These are phyloP conservation scores for Amniculicola lignicola DNA, from an alignment of 495 filamentous ascomycete genomes.

Conservation along the genomic window DNA sequence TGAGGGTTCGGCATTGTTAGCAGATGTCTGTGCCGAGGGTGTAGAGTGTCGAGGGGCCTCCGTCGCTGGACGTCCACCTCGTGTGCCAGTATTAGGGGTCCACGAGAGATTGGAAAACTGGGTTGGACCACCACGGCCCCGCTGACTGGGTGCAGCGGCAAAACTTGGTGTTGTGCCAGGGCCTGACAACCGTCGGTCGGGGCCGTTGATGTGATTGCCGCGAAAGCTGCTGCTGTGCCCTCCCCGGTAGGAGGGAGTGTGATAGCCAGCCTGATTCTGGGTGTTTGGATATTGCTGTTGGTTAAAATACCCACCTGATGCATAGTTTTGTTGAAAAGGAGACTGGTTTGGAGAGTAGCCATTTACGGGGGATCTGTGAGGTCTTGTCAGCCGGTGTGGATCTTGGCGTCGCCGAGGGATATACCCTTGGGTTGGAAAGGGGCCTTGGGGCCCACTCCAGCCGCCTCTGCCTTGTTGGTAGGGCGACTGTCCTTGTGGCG, in stretches of 20 bases:
- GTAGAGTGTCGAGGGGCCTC: conserved; percentile 21
- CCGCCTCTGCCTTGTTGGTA: conserved; percentile 56
- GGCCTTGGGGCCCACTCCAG: conserved; percentile 53
- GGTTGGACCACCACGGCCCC: conserved; percentile 45
- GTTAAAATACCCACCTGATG: conserved; percentile 54
- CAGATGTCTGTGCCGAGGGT: conserved; percentile 34
- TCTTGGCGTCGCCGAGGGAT: conserved; percentile 28
- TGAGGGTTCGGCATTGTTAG: conserved; percentile 14
- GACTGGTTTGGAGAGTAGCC: conserved; percentile 49
- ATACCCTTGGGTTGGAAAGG: conserved; percentile 54
- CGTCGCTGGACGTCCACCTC: conserved; percentile 45
- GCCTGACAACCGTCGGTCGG: conserved; percentile 53
- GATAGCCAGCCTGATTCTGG: conserved; percentile 50
- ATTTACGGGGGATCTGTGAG: conserved; percentile 38
- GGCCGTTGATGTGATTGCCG: conserved; percentile 50
- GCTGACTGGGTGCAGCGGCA: conserved; percentile 3
- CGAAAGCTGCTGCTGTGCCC: conserved; percentile 52
- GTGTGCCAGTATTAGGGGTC: conserved; percentile 48
- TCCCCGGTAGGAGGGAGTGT: conserved; percentile 51
- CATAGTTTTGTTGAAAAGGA: conserved; percentile 51
- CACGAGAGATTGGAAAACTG: conserved; percentile 63
- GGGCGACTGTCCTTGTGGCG: conserved; percentile 63
- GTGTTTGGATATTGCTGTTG: conserved; percentile 55
- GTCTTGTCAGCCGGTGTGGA: conserved; percentile 15
- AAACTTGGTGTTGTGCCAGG: conserved; percentile 36